phyloP scores from a whole-genome alignment of 108 stramenopile species.

The Skeletonema menzelii region DNA sequence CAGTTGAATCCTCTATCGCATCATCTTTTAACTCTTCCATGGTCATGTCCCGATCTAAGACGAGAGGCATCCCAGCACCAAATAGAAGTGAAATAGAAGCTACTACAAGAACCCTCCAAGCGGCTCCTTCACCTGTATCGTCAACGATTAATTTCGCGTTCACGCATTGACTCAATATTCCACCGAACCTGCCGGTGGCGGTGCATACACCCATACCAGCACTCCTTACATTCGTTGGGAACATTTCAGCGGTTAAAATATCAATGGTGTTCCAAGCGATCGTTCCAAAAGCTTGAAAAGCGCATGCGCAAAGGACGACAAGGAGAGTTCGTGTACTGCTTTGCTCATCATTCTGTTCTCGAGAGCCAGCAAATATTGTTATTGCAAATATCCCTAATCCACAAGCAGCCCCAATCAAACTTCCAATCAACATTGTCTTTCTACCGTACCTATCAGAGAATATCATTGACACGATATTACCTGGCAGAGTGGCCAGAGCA shows the following conservation, averaged over 20 bases:
- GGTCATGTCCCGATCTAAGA: slow-evolving; percentile 36
- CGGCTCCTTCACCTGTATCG: slow-evolving; percentile 5
- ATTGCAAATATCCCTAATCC: slow-evolving; percentile 64
- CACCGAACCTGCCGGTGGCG: slow-evolving; percentile 71
- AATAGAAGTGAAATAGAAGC: slow-evolving; percentile 59
- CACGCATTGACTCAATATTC: slow-evolving; percentile 75
- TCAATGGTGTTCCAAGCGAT: slow-evolving; percentile 82
- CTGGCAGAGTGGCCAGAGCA: slow-evolving; percentile 71
- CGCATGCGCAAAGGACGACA: slow-evolving; percentile 65
- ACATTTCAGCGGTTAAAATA: slow-evolving; percentile 68
- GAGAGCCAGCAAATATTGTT: slow-evolving; percentile 20
- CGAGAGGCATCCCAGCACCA: slow-evolving; percentile 58
- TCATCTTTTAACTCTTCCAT: slow-evolving; percentile 37
- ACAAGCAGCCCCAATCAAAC: slow-evolving; percentile 47
- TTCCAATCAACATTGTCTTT: slow-evolving; percentile 49
- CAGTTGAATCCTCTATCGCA: not conserved
- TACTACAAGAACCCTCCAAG: slow-evolving; percentile 56
- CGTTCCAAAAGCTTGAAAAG: slow-evolving; percentile 75
- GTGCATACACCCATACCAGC: slow-evolving; percentile 83
- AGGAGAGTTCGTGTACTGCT: slow-evolving; percentile 13
- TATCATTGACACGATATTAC: slow-evolving; percentile 60
- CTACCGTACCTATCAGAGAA: slow-evolving; percentile 64
- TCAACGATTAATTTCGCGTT: slow-evolving; percentile 55
- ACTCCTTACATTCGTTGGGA: slow-evolving; percentile 71
- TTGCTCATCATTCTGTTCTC: not conserved